Evolutionary conservation across 2,329 filamentous ascomycete genomes (phyloP), one percentile per base, ranked within the genome.

Genomic region (Colletotrichum tabaci): DNA sequence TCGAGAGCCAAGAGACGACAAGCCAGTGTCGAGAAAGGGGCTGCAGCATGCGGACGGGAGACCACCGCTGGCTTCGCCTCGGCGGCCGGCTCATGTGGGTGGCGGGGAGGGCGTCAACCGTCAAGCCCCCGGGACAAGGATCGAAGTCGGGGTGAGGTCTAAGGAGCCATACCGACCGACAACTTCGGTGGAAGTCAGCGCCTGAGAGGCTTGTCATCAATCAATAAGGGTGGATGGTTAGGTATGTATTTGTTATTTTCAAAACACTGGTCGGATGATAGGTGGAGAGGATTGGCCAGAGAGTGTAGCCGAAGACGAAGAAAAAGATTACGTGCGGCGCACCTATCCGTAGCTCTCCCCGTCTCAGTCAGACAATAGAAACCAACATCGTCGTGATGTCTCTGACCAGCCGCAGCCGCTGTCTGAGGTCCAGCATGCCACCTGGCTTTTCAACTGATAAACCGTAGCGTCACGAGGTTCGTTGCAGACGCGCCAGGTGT

Each of bases 21-120:
- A 53, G 47, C 10, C 49, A n/a, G 30, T 16, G 30, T 50, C 13
- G 56, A 44, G n/a, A 4, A 44, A 7, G 12, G n/a, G 23, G 46
- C 61, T 65, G 61, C 53, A 53, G 66, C 35, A 40, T 35, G 44
- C 30, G 26, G 30, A 44, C 64, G 66, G 50, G 58, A 67, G 50
- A 57, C 57, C 42, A 42, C 66, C 44, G 26, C 52, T 50, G 35
- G 13, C 49, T 35, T 52, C 21, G 21, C 42, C 55, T 66, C 55
- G 46, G 64, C 46, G 38, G 23, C 16, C 40, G 56, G 64, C 40
- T 67, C 56, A 40, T 44, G 38, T 38, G 35, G 18, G 64, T 65
- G 30, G 30, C 30, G 30, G 30, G 30, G 30, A 35, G 44, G 44
- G 38, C 18, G 13, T 66, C 46, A 26, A 52, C n/a, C 38, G 55